Evolutionary conservation across 2,329 filamentous ascomycete species (phyloP).

Genomic region (Cercospora sp.): DNA sequence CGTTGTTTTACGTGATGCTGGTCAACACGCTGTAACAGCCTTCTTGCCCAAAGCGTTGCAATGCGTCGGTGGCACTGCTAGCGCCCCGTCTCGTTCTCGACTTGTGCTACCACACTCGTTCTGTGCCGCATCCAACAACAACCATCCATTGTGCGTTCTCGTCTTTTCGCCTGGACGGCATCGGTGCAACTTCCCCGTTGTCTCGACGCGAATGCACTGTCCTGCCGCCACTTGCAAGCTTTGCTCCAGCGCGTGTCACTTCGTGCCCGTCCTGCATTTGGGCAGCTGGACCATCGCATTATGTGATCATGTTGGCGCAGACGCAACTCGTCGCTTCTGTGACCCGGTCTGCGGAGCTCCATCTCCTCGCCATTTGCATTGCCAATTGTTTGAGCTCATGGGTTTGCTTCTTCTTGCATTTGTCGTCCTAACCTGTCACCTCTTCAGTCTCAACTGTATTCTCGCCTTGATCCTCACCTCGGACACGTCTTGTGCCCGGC

Average conservation of each 20-base stretch:
- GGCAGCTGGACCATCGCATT: not conserved
- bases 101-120: not conserved
- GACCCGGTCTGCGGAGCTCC: not conserved
- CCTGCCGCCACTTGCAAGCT: not conserved
- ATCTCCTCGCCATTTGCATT: not conserved
- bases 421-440: not conserved
- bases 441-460: not conserved
- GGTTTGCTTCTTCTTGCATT: not conserved
- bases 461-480: not conserved
- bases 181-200: not conserved
- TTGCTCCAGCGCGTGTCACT: not conserved
- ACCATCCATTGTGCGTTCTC: not conserved
- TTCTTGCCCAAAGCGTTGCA: not conserved
- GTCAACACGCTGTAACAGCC: not conserved
- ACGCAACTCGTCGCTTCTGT: slow-evolving; percentile 3
- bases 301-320: not conserved
- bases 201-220: not conserved
- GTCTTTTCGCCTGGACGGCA: not conserved
- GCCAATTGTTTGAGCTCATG: not conserved
- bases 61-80: not conserved
- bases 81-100: not conserved
- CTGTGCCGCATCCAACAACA: not conserved
- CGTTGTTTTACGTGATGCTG: not conserved
- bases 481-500: not conserved
- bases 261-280: not conserved